These are phyloP conservation scores for Dactylis glomerata DNA, from an alignment of 176 grass and related monocot species.

Conservation along the genomic window DNA sequence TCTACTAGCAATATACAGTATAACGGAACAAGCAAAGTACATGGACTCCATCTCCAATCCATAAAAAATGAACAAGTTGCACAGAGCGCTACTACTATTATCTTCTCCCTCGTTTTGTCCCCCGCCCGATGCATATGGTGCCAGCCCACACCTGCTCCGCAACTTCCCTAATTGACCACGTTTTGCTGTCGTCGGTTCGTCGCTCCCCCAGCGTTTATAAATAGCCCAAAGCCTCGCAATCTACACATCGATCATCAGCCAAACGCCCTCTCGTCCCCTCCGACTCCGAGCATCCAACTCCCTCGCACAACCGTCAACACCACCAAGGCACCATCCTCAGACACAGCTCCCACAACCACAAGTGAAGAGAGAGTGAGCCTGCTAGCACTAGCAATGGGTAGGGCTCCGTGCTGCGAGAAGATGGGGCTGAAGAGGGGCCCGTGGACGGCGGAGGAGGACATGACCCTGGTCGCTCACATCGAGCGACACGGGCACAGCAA, in stretches of 20 bases:
- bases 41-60: background rate
- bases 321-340: background rate
- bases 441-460: constrained; percentile 84
- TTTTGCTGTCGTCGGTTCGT: background rate
- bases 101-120: background rate
- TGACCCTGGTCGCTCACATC: constrained; percentile 56
- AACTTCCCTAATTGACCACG: constrained; percentile 35
- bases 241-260: background rate
- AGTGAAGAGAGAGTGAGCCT: background rate
- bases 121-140: too few species aligned
- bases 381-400: constrained; percentile 39
- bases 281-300: background rate
- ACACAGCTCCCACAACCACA: background rate
- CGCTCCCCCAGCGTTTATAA: constrained; percentile 10
- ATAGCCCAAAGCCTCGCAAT: background rate
- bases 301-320: background rate
- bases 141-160: background rate
- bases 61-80: background rate
- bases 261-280: background rate
- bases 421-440: constrained; percentile 78
- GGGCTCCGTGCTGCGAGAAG: constrained; percentile 85
- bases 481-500: constrained; percentile 72
- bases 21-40: background rate
- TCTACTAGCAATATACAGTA: background rate
- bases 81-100: background rate